A percentile compares a stretch with the other conserved stretches of the same genome.
These are phyloP conservation scores for Ustilago tritici DNA, from an alignment of 1,284 basidiomycete genomes.

Conservation along the genomic window DNA sequence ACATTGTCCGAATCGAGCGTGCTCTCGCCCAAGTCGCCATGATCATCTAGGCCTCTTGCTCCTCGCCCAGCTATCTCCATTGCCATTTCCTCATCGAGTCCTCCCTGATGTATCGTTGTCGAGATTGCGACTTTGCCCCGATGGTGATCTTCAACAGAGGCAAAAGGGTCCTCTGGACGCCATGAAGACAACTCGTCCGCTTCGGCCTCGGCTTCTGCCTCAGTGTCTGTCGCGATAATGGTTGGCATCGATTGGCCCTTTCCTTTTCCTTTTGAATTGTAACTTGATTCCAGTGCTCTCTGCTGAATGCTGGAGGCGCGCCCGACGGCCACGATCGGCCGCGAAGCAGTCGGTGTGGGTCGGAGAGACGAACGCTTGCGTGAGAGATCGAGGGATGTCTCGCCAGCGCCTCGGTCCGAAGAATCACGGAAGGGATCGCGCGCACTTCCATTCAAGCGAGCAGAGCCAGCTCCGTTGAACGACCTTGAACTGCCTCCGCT, in stretches of 20 bases:
- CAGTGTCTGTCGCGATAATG: conserved; percentile 55
- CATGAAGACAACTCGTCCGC: not conserved
- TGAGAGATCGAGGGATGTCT: not conserved
- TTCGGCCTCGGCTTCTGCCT: conserved; percentile 37
- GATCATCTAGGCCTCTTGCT: conserved; percentile 5
- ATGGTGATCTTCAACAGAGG: conserved; percentile 26
- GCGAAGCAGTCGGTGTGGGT: conserved; percentile 41
- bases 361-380: conserved; percentile 27
- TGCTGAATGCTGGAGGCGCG: conserved; percentile 54
- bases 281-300: conserved; percentile 29
- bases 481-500: conserved; percentile 18
- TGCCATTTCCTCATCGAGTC: conserved; percentile 42
- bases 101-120: conserved; percentile 51
- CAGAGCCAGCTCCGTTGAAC: conserved; percentile 1
- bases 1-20: conserved; percentile 15
- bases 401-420: conserved; percentile 14
- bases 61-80: conserved; percentile 34
- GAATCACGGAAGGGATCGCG: conserved; percentile 44
- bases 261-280: conserved; percentile 32
- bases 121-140: conserved; percentile 8
- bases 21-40: conserved; percentile 36
- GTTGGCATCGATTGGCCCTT: conserved; percentile 48
- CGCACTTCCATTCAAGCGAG: not conserved
- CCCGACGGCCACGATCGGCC: conserved; percentile 57
- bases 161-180: conserved; percentile 22